Conservation (phyloP, 257 asterid species). For the Scutellaria galericulata region DNA sequence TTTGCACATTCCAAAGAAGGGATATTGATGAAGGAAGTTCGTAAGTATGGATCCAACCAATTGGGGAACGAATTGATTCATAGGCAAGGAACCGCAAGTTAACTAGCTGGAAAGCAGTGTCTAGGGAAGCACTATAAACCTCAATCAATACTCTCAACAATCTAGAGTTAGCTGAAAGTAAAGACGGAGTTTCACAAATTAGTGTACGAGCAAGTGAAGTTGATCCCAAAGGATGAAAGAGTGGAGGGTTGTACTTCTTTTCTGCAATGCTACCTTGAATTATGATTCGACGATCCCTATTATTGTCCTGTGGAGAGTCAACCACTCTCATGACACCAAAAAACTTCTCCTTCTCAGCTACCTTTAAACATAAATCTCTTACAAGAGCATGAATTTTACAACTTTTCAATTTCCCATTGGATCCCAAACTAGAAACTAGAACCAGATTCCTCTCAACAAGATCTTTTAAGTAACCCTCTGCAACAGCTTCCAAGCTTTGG, state of each 20-base stretch:
- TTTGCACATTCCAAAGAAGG: conserved; percentile 27
- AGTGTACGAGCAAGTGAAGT: background rate
- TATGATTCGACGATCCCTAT: background rate
- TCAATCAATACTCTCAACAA: background rate
- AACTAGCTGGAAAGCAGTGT: background rate
- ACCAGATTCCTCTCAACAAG: conserved; percentile 22
- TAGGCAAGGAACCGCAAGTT: conserved; percentile 7
- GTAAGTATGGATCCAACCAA: background rate
- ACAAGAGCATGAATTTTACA: conserved; percentile 19
- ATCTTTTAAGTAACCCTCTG: conserved; percentile 3
- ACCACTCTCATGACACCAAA: background rate
- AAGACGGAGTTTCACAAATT: too few species aligned
- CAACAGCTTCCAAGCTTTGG: conserved; percentile 17
- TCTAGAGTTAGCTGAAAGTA: background rate
- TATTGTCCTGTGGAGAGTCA: background rate
- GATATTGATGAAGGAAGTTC: conserved; percentile 22
- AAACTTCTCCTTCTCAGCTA: background rate
- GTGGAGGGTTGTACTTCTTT: background rate
- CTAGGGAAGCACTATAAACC: background rate
- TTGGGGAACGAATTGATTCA: background rate
- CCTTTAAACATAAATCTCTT: background rate
- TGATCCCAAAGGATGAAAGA: background rate
- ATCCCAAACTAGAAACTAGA: background rate
- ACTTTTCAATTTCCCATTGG: background rate
- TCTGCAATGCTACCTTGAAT: background rate